Percentiles rank a stretch among this genome's conserved stretches.
Evolutionary conservation across 805 yeast genomes (phyloP).

Genomic region (Lipomyces chichibuensis): DNA sequence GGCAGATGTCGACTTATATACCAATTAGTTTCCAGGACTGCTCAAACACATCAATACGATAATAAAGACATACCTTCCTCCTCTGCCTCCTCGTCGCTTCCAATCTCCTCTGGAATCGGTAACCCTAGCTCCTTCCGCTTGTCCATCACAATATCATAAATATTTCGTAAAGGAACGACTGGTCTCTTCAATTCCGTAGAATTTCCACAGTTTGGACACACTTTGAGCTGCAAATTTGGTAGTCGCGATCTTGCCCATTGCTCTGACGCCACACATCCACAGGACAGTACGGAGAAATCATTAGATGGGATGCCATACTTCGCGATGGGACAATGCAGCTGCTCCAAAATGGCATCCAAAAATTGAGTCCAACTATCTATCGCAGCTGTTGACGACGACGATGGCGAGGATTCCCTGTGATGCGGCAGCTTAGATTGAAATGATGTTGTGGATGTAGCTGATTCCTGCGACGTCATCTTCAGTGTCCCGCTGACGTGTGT

Average conservation of each 20-base stretch:
- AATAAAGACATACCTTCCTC: conserved; percentile 19
- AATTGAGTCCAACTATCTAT: conserved; percentile 33
- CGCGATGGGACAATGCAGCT: conserved; percentile 34
- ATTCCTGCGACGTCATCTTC: not conserved
- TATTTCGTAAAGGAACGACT: conserved; percentile 30
- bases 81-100: conserved; percentile 32
- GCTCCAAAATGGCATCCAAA: conserved; percentile 30
- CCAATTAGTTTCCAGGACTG: not conserved
- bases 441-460: conserved; percentile 2
- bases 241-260: conserved; percentile 35
- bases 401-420: conserved; percentile 13
- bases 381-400: conserved; percentile 20
- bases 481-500: not conserved
- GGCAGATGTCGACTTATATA: conserved; percentile 12
- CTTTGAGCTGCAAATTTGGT: conserved; percentile 31
- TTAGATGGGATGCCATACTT: conserved; percentile 33
- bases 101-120: conserved; percentile 33
- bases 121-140: conserved; percentile 33
- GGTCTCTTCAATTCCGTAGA: conserved; percentile 33
- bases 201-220: conserved; percentile 34
- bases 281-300: conserved; percentile 33
- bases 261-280: conserved; percentile 36
- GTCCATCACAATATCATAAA: conserved; percentile 34
- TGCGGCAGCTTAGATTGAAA: not conserved
- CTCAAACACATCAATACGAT: not conserved